Base-by-base conservation (phyloP, 371 early-diverging fungal genomes). In the Rhizomucor miehei region DNA sequence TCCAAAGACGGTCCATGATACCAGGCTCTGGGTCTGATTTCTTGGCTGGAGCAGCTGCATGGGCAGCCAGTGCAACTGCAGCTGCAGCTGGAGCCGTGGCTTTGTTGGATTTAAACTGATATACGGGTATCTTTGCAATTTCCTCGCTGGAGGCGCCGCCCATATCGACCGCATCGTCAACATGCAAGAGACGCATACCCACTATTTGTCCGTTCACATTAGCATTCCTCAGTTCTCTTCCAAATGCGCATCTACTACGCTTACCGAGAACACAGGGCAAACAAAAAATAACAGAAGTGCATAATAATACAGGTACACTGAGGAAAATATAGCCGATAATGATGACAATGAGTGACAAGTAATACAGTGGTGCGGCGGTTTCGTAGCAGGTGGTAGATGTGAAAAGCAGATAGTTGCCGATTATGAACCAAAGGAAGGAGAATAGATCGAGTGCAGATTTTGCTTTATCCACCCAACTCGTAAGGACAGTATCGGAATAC, bases 341-440 rank as follows among this genome's bases (percentile, higher is more conserved):
- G 56, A 90, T 81, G 58, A 82, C 65, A 23, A 71, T 65, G 14
- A 89, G 53, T 1, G 87, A 75, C 1, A 80, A 57, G 43, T 82
- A 81, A 56, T 82, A 88, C 1, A 89, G 56, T 23, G 76, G 75
- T 0, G 81, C 80, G 19, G 86, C 85, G 9, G 69, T 71, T 5
- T 62, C 47, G 19, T 74, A 72, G 57, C 85, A 87, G 3, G 60
- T 67, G 4, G 68, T 60, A 12, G 77, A 75, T 3, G 82, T 71
- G 55, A 88, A 88, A 13, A 87, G 54, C 60, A 87, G 77, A 56
- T 85, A 83, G 57, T 89, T 89, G 57, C 88, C 87, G 56, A 86
- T 63, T 37, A 91, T 73, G 67, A 89, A 89, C 68, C 88, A 74
- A 39, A 85, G 70, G 2, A 84, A 77, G 9, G 80, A 84, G 69